phyloP scores from a whole-genome alignment of 169 alveolate genomes.

The Plasmodium berghei region DNA sequence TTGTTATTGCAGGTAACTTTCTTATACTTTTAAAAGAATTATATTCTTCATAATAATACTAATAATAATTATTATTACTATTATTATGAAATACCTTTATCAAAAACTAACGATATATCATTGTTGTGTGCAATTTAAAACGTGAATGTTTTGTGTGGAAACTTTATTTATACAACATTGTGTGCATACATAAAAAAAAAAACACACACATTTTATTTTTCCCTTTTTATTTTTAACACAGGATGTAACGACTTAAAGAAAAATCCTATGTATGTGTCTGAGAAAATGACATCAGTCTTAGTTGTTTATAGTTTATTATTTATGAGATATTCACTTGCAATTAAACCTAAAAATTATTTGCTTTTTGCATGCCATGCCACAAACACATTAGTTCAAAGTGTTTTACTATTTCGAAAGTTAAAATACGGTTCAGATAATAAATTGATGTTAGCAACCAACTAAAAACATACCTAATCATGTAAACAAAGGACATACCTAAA shows the following conservation, averaged over 20 bases:
- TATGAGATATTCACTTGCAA: conserved; percentile 93
- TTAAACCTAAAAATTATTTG: conserved; percentile 89
- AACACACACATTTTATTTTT: not conserved
- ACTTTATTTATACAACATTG: not conserved
- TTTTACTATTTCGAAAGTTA: conserved; percentile 77
- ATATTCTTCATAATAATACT: too few relatives aligned
- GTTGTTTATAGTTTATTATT: conserved; percentile 91
- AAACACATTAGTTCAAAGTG: conserved; percentile 87
- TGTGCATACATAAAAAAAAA: too few relatives aligned
- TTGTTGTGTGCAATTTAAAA: not conserved
- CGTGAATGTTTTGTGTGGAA: not conserved
- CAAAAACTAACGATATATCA: not conserved
- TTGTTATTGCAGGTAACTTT: conserved; percentile 91
- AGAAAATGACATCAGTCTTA: conserved; percentile 92
- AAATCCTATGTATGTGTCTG: conserved; percentile 90
- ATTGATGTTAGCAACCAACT: not conserved
- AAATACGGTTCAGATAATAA: conserved; percentile 24
- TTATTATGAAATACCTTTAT: not conserved
- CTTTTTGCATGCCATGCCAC: conserved; percentile 91
- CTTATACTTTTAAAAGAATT: not conserved
- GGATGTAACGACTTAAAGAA: conserved; percentile 86
- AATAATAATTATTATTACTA: too few relatives aligned
- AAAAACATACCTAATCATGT: not conserved
- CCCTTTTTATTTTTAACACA: conserved; percentile 1
- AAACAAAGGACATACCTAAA: not conserved